phyloP scores from a whole-genome alignment of 2,329 filamentous ascomycete genomes.

The Fusarium keratoplasticum region DNA sequence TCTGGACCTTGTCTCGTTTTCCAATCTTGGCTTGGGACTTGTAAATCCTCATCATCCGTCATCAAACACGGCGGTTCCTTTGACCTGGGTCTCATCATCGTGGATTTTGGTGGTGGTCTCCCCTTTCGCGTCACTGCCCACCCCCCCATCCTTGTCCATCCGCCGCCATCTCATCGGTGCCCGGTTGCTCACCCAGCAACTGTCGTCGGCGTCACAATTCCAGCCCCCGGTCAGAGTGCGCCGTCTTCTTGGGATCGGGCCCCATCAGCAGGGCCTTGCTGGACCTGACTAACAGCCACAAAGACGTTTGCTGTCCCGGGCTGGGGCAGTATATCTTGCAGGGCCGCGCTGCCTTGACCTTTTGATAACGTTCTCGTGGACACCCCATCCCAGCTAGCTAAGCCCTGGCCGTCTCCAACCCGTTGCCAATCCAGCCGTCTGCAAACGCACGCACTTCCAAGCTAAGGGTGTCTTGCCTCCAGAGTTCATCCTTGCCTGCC shows the following conservation, averaged over 20 bases:
- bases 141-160: conserved; percentile 11
- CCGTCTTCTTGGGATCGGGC: conserved; percentile 34
- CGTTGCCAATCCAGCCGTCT: conserved; percentile 32
- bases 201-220: conserved; percentile 17
- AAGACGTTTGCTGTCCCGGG: conserved; percentile 16
- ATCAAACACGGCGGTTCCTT: conserved; percentile 18
- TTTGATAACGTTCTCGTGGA: conserved; percentile 34
- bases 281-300: conserved; percentile 35
- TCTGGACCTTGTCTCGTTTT: conserved; percentile 29
- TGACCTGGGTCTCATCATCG: conserved; percentile 7
- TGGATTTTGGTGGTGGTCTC: conserved; percentile 7
- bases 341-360: conserved; percentile 39
- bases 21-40: conserved; percentile 24
- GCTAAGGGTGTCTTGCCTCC: conserved; percentile 34
- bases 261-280: conserved; percentile 23
- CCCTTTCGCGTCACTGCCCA: conserved; percentile 13
- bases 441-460: conserved; percentile 28
- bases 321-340: conserved; percentile 44
- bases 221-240: conserved; percentile 26
- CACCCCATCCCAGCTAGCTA: conserved; percentile 40
- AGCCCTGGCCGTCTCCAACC: conserved; percentile 40
- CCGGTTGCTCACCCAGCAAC: conserved; percentile 10
- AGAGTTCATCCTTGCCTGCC: conserved; percentile 32
- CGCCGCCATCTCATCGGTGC: conserved; percentile 28
- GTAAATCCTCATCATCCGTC: conserved; percentile 24